These are phyloP conservation scores for Sicyos baderoa DNA, from an alignment of 306 rosid genomes.

Conservation along the genomic window DNA sequence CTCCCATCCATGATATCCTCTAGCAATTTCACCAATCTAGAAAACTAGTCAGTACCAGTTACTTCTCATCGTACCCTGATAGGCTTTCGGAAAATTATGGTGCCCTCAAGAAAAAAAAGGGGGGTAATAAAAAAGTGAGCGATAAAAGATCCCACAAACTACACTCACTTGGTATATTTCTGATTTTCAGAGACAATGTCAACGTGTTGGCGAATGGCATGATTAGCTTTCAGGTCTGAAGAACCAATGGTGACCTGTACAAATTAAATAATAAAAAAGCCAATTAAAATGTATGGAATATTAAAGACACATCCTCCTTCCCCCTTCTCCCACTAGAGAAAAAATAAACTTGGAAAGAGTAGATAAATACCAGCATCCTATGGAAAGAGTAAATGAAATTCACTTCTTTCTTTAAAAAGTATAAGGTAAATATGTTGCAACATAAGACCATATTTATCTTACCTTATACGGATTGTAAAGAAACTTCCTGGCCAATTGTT, in stretches of 20 bases:
- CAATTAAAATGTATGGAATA: neutral
- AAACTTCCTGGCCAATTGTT: constrained; percentile 72
- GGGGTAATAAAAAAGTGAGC: neutral
- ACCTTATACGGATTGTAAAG: constrained; percentile 94
- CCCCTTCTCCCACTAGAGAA: neutral
- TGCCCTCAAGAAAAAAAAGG: neutral
- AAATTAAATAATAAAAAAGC: constrained; percentile 11
- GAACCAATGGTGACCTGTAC: constrained; percentile 87
- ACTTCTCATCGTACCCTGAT: constrained; percentile 19
- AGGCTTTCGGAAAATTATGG: constrained; percentile 14
- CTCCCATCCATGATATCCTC: constrained; percentile 99
- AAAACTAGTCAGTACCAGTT: constrained; percentile 26
- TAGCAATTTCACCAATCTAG: constrained; percentile 84
- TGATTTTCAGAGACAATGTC: constrained; percentile 92
- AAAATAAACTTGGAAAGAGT: neutral
- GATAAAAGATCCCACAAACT: constrained; percentile 15
- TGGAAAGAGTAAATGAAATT: neutral
- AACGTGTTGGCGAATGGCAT: constrained; percentile 75
- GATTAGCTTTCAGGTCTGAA: constrained; percentile 81
- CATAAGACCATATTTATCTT: constrained; percentile 10
- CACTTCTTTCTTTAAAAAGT: neutral
- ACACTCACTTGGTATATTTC: constrained; percentile 80
- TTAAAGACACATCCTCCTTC: neutral
- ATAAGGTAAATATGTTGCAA: neutral
- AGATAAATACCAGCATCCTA: neutral